Evolutionary conservation across 768 basidiomycete species (phyloP).

Genomic region (Asterophora lycoperdoides): DNA sequence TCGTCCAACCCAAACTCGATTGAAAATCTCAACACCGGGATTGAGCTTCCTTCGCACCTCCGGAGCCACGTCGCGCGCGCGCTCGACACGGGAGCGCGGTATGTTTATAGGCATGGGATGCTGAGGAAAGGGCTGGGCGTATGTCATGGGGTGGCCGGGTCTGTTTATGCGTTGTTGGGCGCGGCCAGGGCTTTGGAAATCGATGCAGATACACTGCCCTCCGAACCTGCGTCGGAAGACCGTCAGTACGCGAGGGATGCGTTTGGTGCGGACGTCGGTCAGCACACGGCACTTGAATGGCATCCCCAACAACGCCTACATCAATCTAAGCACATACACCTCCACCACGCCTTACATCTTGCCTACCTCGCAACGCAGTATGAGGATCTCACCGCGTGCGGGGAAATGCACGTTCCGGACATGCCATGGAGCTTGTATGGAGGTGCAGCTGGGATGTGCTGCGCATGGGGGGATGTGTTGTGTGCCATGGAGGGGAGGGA

Average conservation of each 20-base stretch:
- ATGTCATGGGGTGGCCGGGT: conserved; percentile 55
- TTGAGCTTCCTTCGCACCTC: conserved; percentile 12
- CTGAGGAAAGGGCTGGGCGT: conserved; percentile 56
- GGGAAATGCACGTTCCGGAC: conserved; percentile 46
- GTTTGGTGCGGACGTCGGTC: too few species aligned
- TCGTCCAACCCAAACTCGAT: too few species aligned
- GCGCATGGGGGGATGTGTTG: conserved; percentile 49
- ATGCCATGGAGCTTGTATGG: conserved; percentile 55
- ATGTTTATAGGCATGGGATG: conserved; percentile 46
- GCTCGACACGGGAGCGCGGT: conserved; percentile 33
- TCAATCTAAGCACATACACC: too few species aligned
- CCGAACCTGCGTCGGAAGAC: too few species aligned
- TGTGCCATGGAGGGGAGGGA: conserved; percentile 22
- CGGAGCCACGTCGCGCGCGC: conserved; percentile 11
- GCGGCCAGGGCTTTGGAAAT: conserved; percentile 40
- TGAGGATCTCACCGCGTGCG: conserved; percentile 27
- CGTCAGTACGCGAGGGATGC: too few species aligned
- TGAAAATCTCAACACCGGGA: conserved; percentile 11
- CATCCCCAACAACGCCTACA: conserved; percentile 12
- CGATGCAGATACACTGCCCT: too few species aligned
- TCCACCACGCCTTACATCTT: conserved; percentile 36
- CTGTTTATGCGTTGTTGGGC: conserved; percentile 49
- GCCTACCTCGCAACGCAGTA: conserved; percentile 40
- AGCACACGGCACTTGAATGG: neutral
- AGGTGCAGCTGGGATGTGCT: conserved; percentile 55